These are phyloP conservation scores for Saccharomycopsis sp. DNA, from an alignment of 805 yeast species.

Conservation along the genomic window DNA sequence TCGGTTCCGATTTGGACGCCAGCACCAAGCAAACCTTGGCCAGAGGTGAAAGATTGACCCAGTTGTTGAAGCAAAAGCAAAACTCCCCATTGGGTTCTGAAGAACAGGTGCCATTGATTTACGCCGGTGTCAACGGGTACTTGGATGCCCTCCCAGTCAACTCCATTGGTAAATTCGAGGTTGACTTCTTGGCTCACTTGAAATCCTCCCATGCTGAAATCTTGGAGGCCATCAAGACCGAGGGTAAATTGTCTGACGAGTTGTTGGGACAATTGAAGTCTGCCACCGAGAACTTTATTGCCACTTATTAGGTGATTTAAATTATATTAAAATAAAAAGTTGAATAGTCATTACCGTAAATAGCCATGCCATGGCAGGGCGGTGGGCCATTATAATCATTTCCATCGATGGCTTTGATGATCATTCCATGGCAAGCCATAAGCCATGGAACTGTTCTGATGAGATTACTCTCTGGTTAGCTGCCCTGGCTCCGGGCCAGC, in stretches of 20 bases:
- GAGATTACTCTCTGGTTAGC: too few relatives aligned
- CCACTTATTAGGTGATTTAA: constrained; percentile 58
- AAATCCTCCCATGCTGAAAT: constrained; percentile 82
- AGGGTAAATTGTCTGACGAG: constrained; percentile 89
- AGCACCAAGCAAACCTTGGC: constrained; percentile 97
- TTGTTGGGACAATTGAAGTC: constrained; percentile 77
- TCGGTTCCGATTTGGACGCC: constrained; percentile 99
- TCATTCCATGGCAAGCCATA: too few relatives aligned
- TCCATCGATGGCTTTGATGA: too few relatives aligned
- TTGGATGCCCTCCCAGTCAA: constrained; percentile 79
- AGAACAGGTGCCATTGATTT: constrained; percentile 97
- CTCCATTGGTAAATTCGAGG: constrained; percentile 86
- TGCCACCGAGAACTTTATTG: constrained; percentile 87
- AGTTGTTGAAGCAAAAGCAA: constrained; percentile 96
- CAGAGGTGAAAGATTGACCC: constrained; percentile 99
- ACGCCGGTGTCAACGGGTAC: constrained; percentile 99
- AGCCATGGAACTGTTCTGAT: too few relatives aligned
- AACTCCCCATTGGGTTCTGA: constrained; percentile 95
- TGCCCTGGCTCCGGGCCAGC: too few relatives aligned
- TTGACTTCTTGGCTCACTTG: constrained; percentile 84
- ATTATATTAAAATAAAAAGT: too few relatives aligned
- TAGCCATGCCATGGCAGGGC: too few relatives aligned
- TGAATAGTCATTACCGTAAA: too few relatives aligned
- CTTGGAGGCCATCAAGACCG: constrained; percentile 72
- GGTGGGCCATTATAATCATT: too few relatives aligned